Conservation (phyloP, 352 stramenopile genomes). For the Phytophthora hibernalis region DNA sequence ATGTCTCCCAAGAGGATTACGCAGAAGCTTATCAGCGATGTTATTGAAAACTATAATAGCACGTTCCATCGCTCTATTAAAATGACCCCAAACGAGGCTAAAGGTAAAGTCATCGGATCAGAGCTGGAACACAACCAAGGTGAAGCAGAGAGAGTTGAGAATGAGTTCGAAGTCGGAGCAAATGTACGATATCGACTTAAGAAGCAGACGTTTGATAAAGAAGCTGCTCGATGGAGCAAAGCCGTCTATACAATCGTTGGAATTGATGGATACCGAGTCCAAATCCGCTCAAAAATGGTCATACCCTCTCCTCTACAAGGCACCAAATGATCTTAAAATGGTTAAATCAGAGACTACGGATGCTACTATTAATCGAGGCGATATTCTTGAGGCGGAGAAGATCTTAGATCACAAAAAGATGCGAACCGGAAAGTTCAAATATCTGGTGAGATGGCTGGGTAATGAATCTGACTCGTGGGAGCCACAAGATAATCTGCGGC, state of each 20-base stretch:
- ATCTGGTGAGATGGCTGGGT: background rate
- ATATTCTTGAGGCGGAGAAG: background rate
- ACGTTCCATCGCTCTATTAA: conserved; percentile 19
- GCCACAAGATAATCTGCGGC: conserved; percentile 6
- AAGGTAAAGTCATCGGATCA: conserved; percentile 29
- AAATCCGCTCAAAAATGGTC: no score
- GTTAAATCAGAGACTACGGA: no score
- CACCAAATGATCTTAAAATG: no score
- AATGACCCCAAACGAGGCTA: conserved; percentile 30
- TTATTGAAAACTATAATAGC: conserved; percentile 24
- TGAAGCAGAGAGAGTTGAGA: conserved; percentile 3
- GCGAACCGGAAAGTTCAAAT: no score
- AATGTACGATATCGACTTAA: background rate
- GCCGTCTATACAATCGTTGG: background rate
- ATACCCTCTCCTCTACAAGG: no score
- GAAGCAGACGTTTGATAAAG: background rate
- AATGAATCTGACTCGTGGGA: conserved; percentile 6
- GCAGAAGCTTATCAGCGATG: conserved; percentile 29
- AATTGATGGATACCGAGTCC: no score
- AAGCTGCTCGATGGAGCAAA: no score
- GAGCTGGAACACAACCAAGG: conserved; percentile 37
- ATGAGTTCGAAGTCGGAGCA: background rate
- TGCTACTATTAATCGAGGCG: no score
- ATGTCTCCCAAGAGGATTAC: conserved; percentile 18
- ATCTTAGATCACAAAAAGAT: no score